These are phyloP conservation scores for Bruguiera hainesii DNA, from an alignment of 441 rosid species.

Conservation along the genomic window DNA sequence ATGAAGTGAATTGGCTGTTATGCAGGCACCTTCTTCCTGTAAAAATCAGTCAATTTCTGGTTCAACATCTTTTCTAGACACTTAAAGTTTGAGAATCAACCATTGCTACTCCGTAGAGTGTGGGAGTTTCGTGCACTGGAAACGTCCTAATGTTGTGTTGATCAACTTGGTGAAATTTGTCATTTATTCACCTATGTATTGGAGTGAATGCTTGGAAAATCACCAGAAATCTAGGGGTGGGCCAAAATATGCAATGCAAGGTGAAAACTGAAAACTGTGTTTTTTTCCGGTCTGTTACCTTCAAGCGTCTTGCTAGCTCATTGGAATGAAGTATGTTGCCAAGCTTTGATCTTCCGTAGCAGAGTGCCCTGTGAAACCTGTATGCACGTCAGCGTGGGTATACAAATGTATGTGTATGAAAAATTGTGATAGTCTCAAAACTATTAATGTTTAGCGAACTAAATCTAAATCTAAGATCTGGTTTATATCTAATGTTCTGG, in stretches of 20 bases:
- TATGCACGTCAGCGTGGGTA: neutral
- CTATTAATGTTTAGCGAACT: neutral
- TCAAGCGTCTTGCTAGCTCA: conserved; percentile 35
- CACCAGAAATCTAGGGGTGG: neutral
- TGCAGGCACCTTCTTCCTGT: conserved; percentile 20
- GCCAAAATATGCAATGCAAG: neutral
- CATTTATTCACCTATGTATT: too few species aligned
- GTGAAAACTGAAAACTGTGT: neutral
- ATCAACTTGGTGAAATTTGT: too few species aligned
- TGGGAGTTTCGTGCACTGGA: too few species aligned
- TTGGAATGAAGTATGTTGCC: conserved; percentile 27
- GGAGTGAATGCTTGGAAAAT: too few species aligned
- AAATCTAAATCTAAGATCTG: too few species aligned
- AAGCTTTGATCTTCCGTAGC: conserved; percentile 38
- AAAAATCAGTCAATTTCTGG: neutral
- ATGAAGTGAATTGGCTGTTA: conserved; percentile 24
- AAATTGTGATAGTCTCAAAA: neutral
- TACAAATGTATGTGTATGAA: neutral
- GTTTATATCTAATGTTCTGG: too few species aligned
- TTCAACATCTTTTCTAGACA: neutral
- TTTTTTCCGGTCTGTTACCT: conserved; percentile 19
- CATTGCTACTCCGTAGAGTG: neutral
- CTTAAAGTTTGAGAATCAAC: too few species aligned
- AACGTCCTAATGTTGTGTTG: too few species aligned
- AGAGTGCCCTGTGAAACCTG: conserved; percentile 20